These are phyloP conservation scores for Amauroascus verrucosus DNA, from an alignment of 2,329 filamentous ascomycete genomes.

Conservation along the genomic window DNA sequence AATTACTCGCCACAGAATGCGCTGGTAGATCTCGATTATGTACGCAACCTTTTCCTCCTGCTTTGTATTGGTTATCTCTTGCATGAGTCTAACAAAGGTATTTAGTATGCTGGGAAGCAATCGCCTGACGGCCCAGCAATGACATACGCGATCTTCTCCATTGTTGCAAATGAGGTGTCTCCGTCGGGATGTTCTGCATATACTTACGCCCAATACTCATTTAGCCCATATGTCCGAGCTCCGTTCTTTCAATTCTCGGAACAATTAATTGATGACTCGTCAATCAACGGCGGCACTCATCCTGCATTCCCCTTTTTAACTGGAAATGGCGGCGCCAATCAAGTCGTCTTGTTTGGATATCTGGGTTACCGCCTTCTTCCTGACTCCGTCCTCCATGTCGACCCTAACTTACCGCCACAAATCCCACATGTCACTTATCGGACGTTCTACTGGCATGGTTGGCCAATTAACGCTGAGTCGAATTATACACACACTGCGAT, in stretches of 20 bases:
- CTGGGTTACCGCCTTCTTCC: constrained; percentile 53
- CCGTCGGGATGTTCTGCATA: constrained; percentile 58
- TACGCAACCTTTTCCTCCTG: constrained; percentile 20
- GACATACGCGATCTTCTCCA: constrained; percentile 61
- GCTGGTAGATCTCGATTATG: constrained; percentile 53
- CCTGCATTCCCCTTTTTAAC: constrained; percentile 63
- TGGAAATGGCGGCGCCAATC: constrained; percentile 58
- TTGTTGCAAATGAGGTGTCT: constrained; percentile 55
- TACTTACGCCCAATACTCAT: constrained; percentile 56
- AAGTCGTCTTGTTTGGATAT: constrained; percentile 58
- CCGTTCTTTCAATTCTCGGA: constrained; percentile 65
- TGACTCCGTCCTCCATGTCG: constrained; percentile 49
- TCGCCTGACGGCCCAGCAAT: constrained; percentile 59
- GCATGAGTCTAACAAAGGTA: neutral
- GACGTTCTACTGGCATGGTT: constrained; percentile 57
- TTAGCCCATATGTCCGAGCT: constrained; percentile 52
- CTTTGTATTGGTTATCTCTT: neutral
- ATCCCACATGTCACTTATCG: constrained; percentile 51
- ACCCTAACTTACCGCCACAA: constrained; percentile 56
- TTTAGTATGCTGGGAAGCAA: constrained; percentile 55
- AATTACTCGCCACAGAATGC: constrained; percentile 43
- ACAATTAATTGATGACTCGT: constrained; percentile 52
- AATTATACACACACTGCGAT: constrained; percentile 57
- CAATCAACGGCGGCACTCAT: constrained; percentile 54
- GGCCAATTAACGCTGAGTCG: constrained; percentile 50